Conservation (phyloP, 2,329 filamentous ascomycete genomes). For the Claviceps maximensis region DNA sequence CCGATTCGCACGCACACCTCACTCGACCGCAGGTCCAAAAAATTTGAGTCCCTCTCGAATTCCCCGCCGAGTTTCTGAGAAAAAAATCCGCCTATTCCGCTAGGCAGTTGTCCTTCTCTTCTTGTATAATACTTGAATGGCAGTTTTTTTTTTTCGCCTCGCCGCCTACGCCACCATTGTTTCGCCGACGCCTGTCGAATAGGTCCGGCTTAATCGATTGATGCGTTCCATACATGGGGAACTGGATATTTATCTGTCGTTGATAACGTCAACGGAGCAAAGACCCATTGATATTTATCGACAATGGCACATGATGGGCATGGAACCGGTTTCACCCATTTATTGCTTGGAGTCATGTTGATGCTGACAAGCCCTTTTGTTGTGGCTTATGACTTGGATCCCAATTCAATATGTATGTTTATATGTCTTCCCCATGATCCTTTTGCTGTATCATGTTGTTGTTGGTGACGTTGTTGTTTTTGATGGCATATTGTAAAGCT, state of each 20-base stretch:
- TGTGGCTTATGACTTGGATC: conserved; percentile 23
- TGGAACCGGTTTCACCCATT: background rate
- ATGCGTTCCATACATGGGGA: background rate
- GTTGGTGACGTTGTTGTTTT: no score
- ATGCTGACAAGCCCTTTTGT: conserved; percentile 12
- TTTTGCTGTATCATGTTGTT: background rate
- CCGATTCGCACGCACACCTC: background rate
- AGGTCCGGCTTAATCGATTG: background rate
- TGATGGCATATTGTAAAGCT: background rate
- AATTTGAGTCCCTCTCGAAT: background rate
- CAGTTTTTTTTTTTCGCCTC: background rate
- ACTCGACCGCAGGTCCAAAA: background rate
- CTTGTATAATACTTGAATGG: background rate
- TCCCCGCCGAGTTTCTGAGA: background rate
- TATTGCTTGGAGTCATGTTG: background rate
- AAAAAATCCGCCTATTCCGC: background rate
- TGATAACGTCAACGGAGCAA: background rate
- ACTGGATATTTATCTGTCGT: background rate
- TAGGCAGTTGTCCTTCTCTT: background rate
- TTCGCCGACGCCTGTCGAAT: background rate
- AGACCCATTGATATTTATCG: background rate
- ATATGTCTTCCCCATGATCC: background rate
- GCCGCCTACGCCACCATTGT: background rate
- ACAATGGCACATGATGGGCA: background rate
- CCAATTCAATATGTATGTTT: conserved; percentile 22